Base-by-base conservation (phyloP, 2,329 filamentous ascomycete genomes). In the Dryadomyces sulphureus region DNA sequence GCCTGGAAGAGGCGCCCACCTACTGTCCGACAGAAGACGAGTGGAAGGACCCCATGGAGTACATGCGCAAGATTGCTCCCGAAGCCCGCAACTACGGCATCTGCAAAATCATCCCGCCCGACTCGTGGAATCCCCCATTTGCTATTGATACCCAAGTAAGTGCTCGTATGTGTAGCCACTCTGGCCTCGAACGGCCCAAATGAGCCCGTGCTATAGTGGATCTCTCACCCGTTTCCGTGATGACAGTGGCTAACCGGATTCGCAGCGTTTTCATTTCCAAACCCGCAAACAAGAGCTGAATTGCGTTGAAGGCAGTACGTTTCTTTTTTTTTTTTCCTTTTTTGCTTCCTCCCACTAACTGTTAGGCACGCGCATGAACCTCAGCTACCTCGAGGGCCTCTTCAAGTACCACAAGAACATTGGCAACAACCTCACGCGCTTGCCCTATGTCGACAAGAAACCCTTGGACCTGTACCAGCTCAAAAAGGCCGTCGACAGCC, bases 401-500 rank as follows among this genome's bases (percentile, higher is more conserved):
- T 78, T 82, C 56, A 96, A 94, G 64, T 98, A 92, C 61, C 92
- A 98, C 70, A 94, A 92, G 57, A 90, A 96, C 60, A 85, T 94
- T 61, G 92, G 92, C 46, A 93, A 82, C 52, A 94, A 92, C 56
- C 75, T 96, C 46, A 94, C 92, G 57, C 84, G 92, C 42, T 83
- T 95, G 53, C 92, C 92, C 0, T 95, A 89, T 59, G 92, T 98
- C 49, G 92, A 98, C 65, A 98, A 98, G 66, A 88, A 94, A 48
- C 92, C 92, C 0, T 74, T 98, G 43, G 92, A 98, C 59, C 70
- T 98, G 16, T 98, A 94, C 65, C 87, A 90, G 56, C 69, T 98
- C 49, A 96, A 96, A 63, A 96, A 96, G 60, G 90, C 90, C 1
- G 92, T 98, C 32, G 92, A 96, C 60, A 82, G 86, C 25, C 79